Percentiles rank a stretch among this genome's conserved stretches.
Conservation (phyloP, 495 filamentous ascomycete species). For the Geoglossum glabrum region DNA sequence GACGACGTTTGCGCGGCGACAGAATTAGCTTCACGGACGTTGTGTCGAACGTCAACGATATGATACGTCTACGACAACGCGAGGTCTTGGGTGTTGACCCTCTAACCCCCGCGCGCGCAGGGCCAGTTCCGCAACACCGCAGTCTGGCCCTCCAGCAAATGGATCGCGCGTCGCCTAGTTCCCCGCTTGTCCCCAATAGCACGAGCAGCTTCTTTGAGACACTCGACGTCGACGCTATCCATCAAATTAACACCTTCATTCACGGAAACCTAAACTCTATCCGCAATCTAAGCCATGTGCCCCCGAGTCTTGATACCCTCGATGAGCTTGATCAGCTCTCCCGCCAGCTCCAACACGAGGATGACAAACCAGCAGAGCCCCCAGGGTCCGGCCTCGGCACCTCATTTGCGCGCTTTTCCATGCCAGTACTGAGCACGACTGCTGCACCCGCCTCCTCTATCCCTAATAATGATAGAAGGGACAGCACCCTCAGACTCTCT, state of each 20-base stretch:
- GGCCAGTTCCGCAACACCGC: slow-evolving; percentile 3
- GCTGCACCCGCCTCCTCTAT: too few species aligned
- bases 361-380: too few species aligned
- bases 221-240: slow-evolving; percentile 21
- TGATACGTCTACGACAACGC: slow-evolving; percentile 4
- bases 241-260: slow-evolving; percentile 26
- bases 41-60: slow-evolving; percentile 16
- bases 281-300: slow-evolving; percentile 20
- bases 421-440: too few species aligned
- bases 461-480: too few species aligned
- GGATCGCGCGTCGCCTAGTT: slow-evolving; percentile 12
- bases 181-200: too few species aligned
- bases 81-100: neutral
- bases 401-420: too few species aligned
- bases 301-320: neutral
- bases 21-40: slow-evolving; percentile 23
- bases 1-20: neutral
- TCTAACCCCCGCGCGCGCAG: neutral
- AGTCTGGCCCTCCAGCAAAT: slow-evolving; percentile 13
- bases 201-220: slow-evolving; percentile 18
- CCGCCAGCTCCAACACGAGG: too few species aligned
- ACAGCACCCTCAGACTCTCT: too few species aligned
- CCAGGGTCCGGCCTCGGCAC: too few species aligned
- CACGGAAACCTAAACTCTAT: slow-evolving; percentile 26
- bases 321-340: neutral